Percentiles rank a stretch among this genome's conserved stretches.
These are phyloP conservation scores for Tricholomella constricta DNA, from an alignment of 768 basidiomycete genomes.

Conservation along the genomic window DNA sequence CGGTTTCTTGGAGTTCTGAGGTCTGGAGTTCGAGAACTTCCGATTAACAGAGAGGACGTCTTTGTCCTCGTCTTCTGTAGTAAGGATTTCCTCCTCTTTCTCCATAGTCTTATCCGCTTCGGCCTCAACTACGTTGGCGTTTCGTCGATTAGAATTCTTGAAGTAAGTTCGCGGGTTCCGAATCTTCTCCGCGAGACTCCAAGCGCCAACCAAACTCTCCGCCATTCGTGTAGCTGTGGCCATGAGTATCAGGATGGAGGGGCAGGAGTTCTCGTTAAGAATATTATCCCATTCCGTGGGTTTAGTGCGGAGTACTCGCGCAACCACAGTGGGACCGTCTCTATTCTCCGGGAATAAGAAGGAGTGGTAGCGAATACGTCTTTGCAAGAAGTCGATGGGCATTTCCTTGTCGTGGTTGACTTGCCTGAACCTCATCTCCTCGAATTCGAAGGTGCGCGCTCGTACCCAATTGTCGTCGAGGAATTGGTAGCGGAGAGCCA, in stretches of 20 bases:
- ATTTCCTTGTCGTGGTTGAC: not conserved
- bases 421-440: slow-evolving; percentile 16
- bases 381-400: not conserved
- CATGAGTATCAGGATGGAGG: not conserved
- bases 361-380: not conserved
- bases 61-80: no score
- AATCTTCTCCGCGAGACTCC: no score
- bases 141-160: not conserved
- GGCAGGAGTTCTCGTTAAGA: not conserved
- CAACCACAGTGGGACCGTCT: not conserved
- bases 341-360: not conserved
- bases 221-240: not conserved
- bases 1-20: not conserved
- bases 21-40: not conserved
- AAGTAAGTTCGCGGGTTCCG: not conserved
- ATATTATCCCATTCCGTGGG: not conserved
- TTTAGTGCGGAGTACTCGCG: not conserved
- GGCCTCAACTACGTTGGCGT: not conserved
- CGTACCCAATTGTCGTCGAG: slow-evolving; percentile 10
- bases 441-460: slow-evolving; percentile 11
- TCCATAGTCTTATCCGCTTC: not conserved
- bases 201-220: no score
- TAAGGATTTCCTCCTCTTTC: no score
- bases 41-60: no score
- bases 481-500: slow-evolving; percentile 14